Evolutionary conservation across 1,139 yeast genomes (phyloP), one percentile per base, ranked within the genome.

Genomic region (Taiozyma sp.): DNA sequence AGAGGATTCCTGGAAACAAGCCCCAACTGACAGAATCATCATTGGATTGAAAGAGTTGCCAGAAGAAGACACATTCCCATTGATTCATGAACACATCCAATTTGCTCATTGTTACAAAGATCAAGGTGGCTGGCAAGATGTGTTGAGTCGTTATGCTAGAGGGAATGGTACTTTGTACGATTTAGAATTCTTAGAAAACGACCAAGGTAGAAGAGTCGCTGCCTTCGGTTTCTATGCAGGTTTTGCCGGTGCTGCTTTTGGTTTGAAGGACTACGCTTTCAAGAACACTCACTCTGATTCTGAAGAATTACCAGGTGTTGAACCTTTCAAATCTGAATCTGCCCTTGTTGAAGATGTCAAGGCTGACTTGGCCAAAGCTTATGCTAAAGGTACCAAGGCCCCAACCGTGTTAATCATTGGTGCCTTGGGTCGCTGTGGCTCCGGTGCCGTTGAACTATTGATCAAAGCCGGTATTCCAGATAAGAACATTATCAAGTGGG

Each of bases 201-300:
- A 88, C 61, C 84, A 83, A 66, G 98, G 98, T 39, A 87, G 98
- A 76, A 87, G 99, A 73, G 99, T 95, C 42, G 99, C 99, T 47
- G 99, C 99, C 14, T 93, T 93, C 68, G 99, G 99, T 19, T 95
- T 82, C 76, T 93, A 93, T 69, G 99, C 99, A 46, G 99, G 99
- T 27, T 93, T 95, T 67, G 99, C 98, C 14, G 99, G 99, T 65
- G 98, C 99, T 46, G 99, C 99, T 32, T 73, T 93, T 51, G 98
- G 99, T 65, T 78, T 92, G 50, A 82, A 82, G 67, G 96, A 91
- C 70, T 93, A 98, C 97, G 88, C 96, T 47, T 87, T 87, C 75
- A 91, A 92, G 73, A 93, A 87, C 69, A 72, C 83, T 32, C 84
- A 87, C 65, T 55, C 85, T 10, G 75, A 74, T 57, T 84, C 81